A percentile compares a stretch with the other conserved stretches of the same genome.
These are phyloP conservation scores for Pichia nanzhaoensis DNA, from an alignment of 805 yeast genomes.

Conservation along the genomic window DNA sequence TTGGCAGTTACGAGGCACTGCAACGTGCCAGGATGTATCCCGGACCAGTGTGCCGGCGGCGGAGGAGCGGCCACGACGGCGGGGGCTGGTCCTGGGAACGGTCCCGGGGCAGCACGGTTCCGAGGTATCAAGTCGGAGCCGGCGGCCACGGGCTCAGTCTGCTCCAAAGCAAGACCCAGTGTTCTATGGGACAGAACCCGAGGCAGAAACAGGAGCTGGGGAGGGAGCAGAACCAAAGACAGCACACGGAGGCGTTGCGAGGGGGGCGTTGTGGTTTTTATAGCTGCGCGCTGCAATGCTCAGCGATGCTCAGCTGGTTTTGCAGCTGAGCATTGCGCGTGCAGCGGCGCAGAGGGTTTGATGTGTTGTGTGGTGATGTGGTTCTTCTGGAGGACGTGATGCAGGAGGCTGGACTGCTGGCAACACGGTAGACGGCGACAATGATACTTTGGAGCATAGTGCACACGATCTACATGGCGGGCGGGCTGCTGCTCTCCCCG, in stretches of 20 bases:
- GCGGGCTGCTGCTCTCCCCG: not conserved
- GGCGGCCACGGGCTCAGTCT: slow-evolving; percentile 21
- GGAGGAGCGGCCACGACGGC: not conserved
- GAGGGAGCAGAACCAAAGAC: too few species aligned
- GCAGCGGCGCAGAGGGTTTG: too few species aligned
- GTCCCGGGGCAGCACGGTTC: slow-evolving; percentile 22
- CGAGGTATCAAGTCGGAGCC: slow-evolving; percentile 25
- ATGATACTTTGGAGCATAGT: not conserved
- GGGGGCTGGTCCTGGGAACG: slow-evolving; percentile 8
- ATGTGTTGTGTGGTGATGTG: too few species aligned
- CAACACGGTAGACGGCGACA: too few species aligned
- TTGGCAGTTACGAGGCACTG: too few species aligned
- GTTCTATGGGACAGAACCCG: slow-evolving; percentile 24
- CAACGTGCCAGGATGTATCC: slow-evolving; percentile 3
- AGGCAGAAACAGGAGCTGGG: slow-evolving; percentile 31
- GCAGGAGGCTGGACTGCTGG: too few species aligned
- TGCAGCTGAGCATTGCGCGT: too few species aligned
- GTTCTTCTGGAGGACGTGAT: too few species aligned
- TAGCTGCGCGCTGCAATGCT: too few species aligned
- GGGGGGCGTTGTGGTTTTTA: too few species aligned
- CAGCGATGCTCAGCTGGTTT: too few species aligned
- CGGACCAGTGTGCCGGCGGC: not conserved
- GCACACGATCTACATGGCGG: not conserved
- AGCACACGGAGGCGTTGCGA: too few species aligned
- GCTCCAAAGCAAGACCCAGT: slow-evolving; percentile 31